These are phyloP conservation scores for Lasiosphaeria miniovina DNA, from an alignment of 495 filamentous ascomycete genomes.

Conservation along the genomic window DNA sequence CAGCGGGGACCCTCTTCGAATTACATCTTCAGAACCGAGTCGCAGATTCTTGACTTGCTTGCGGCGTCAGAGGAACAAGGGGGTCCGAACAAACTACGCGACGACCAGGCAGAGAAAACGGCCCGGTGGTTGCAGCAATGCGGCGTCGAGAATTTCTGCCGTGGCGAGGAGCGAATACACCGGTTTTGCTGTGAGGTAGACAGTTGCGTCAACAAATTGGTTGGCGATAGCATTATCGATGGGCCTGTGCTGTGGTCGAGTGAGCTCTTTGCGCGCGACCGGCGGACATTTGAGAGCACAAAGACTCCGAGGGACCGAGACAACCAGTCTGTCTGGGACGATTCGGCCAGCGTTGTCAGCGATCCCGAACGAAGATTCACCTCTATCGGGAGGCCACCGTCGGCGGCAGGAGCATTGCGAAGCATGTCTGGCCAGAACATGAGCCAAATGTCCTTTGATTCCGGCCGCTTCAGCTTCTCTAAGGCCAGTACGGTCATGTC, in stretches of 20 bases:
- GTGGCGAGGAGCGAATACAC: constrained; percentile 92
- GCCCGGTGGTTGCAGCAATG: constrained; percentile 78
- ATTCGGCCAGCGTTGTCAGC: constrained; percentile 55
- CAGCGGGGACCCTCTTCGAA: constrained; percentile 59
- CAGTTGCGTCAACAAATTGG: constrained; percentile 78
- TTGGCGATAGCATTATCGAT: constrained; percentile 81
- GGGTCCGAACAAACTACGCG: constrained; percentile 90
- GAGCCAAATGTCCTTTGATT: constrained; percentile 65
- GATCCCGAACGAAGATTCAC: constrained; percentile 44
- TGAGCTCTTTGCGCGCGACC: constrained; percentile 79
- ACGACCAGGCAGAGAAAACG: constrained; percentile 89
- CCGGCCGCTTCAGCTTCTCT: constrained; percentile 57
- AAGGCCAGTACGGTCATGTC: constrained; percentile 53
- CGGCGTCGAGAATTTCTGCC: constrained; percentile 89
- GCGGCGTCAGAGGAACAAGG: constrained; percentile 80
- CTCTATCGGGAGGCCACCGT: constrained; percentile 34
- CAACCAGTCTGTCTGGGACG: constrained; percentile 45
- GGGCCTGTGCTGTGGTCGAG: constrained; percentile 92
- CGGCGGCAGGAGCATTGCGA: constrained; percentile 47
- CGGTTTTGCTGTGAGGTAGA: constrained; percentile 90
- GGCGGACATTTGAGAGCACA: constrained; percentile 68
- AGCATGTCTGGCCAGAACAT: constrained; percentile 53
- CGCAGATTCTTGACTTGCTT: constrained; percentile 83
- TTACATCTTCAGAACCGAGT: constrained; percentile 77
- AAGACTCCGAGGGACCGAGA: constrained; percentile 38